A percentile compares a stretch with the other conserved stretches of the same genome.
These are phyloP conservation scores for Leccinum longicurvipes DNA, from an alignment of 768 basidiomycete species.

Conservation along the genomic window DNA sequence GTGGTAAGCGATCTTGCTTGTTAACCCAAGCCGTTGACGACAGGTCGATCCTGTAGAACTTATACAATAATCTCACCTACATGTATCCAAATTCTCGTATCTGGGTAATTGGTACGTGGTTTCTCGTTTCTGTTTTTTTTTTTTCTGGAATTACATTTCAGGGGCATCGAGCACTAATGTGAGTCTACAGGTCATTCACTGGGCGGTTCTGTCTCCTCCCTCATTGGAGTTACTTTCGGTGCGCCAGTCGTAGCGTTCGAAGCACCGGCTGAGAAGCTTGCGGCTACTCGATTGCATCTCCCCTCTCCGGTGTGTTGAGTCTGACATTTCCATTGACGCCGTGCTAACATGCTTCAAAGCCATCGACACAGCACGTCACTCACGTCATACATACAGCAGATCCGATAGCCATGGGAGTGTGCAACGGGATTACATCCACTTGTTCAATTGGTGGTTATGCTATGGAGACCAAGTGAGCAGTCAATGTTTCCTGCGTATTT, in stretches of 20 bases:
- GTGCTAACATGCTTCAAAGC: conserved; percentile 37
- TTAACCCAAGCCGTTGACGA: not conserved
- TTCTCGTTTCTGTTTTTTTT: not conserved
- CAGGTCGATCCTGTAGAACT: conserved; percentile 48
- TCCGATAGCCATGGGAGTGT: conserved; percentile 85
- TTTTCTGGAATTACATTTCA: not conserved
- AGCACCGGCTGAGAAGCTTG: conserved; percentile 68
- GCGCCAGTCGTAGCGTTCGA: conserved; percentile 89
- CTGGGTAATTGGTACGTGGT: conserved; percentile 69
- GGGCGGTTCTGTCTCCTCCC: conserved; percentile 80
- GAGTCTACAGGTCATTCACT: conserved; percentile 59
- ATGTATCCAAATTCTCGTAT: conserved; percentile 89
- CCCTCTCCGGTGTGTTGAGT: conserved; percentile 66
- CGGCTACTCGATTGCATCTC: conserved; percentile 79
- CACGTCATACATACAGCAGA: conserved; percentile 94
- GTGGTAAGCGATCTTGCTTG: conserved; percentile 48
- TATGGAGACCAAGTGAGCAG: conserved; percentile 58
- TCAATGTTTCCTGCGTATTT: not conserved
- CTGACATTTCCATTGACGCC: not conserved
- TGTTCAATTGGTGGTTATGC: conserved; percentile 88
- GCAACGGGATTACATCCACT: conserved; percentile 69
- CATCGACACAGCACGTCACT: conserved; percentile 70
- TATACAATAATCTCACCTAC: conserved; percentile 89
- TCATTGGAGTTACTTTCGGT: conserved; percentile 90
- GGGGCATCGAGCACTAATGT: not conserved